Percentiles rank a stretch among this genome's conserved stretches.
Conservation (phyloP, 2,329 filamentous ascomycete genomes). For the Ophiostoma piceae region DNA sequence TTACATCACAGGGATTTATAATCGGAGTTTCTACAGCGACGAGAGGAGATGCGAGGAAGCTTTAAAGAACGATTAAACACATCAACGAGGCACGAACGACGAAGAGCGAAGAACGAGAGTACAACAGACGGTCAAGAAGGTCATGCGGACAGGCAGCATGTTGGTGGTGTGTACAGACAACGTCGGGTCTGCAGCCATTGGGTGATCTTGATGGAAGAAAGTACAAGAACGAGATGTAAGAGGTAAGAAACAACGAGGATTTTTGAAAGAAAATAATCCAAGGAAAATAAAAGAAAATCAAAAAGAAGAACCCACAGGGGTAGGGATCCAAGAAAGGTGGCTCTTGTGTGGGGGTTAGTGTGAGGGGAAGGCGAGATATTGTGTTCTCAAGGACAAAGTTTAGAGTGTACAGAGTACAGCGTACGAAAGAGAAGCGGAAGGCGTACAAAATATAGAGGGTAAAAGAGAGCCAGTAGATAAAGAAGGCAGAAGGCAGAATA, state of each 20-base stretch:
- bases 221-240: neutral
- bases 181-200: neutral
- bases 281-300: neutral
- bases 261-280: too few species aligned
- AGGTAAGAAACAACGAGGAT: neutral
- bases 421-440: neutral
- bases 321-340: slow-evolving; percentile 24
- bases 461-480: too few species aligned
- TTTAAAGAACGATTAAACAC: neutral
- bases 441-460: neutral
- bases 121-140: neutral
- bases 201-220: slow-evolving; percentile 4
- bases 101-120: neutral
- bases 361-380: slow-evolving; percentile 3
- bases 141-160: neutral
- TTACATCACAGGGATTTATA: neutral
- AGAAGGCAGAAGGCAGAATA: neutral
- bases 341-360: slow-evolving; percentile 30
- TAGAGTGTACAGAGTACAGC: neutral
- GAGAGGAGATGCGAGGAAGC: neutral
- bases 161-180: slow-evolving; percentile 12
- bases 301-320: slow-evolving; percentile 8
- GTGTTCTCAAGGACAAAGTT: neutral
- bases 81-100: neutral
- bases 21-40: too few species aligned